A percentile compares a stretch with the other conserved stretches of the same genome.
Conservation (phyloP, 2,329 filamentous ascomycete genomes). For the Chaetothyriales sp. region DNA sequence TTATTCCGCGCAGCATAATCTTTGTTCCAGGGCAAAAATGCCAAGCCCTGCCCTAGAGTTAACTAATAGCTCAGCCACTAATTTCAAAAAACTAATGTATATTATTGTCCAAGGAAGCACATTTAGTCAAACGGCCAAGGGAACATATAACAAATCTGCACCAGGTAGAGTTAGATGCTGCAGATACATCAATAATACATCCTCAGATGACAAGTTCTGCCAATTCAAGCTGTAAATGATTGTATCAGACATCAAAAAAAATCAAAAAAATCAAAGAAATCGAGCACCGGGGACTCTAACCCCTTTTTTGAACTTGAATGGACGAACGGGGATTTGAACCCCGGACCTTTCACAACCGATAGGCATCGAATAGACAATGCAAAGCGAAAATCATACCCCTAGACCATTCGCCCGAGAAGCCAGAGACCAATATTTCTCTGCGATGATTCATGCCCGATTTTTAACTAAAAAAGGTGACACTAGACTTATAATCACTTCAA, state of each 20-base stretch:
- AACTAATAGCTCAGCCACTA: neutral
- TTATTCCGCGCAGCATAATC: neutral
- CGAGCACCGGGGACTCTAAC: neutral
- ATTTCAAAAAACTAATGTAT: neutral
- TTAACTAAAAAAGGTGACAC: too few relatives aligned
- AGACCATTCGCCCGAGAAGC: neutral
- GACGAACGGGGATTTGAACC: slow-evolving; percentile 6
- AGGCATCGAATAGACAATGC: slow-evolving; percentile 1
- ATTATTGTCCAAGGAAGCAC: too few relatives aligned
- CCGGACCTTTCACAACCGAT: slow-evolving; percentile 5
- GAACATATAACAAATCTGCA: too few relatives aligned
- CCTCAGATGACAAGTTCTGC: too few relatives aligned
- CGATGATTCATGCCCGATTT: neutral
- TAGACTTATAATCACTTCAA: neutral
- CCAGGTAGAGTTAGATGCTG: too few relatives aligned
- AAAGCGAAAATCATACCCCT: slow-evolving; percentile 11
- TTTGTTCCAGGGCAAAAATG: neutral
- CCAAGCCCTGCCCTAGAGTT: neutral
- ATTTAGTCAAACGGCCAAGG: too few relatives aligned
- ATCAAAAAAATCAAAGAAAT: neutral
- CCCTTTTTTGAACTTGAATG: neutral
- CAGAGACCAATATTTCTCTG: neutral
- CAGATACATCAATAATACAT: too few relatives aligned
- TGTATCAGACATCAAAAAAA: neutral
- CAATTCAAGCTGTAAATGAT: neutral